A percentile compares a stretch with the other conserved stretches of the same genome.
Conservation (phyloP, 176 grass and related monocot species). For the Thalia dealbata region DNA sequence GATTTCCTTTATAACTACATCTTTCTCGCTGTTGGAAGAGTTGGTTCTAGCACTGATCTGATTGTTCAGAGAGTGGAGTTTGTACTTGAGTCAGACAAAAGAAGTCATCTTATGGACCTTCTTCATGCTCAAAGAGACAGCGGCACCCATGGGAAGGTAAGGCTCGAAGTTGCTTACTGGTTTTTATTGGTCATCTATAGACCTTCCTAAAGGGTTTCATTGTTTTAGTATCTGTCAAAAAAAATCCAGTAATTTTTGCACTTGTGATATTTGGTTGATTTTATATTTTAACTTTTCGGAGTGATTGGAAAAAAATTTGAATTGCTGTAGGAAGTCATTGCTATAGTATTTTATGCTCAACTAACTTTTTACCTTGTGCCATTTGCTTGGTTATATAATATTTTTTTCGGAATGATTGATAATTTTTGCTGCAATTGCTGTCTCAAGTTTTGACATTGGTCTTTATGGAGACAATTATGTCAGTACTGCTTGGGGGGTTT, state of each 20-base stretch:
- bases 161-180: background rate
- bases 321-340: no score
- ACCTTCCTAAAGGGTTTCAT: background rate
- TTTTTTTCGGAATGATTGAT: background rate
- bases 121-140: conserved; percentile 81
- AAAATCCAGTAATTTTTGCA: background rate
- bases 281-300: background rate
- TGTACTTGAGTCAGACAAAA: conserved; percentile 82
- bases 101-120: conserved; percentile 96
- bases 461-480: no score
- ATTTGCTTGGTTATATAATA: background rate
- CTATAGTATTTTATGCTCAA: background rate
- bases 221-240: background rate
- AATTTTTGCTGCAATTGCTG: no score
- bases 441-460: no score
- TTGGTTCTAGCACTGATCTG: conserved; percentile 95
- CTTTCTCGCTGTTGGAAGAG: conserved; percentile 95
- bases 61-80: conserved; percentile 90
- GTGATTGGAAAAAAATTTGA: no score
- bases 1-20: conserved; percentile 81
- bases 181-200: background rate
- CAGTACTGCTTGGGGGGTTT: no score
- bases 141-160: conserved; percentile 78
- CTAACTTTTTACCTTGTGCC: background rate
- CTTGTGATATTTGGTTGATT: conserved; percentile 1